Base-by-base conservation (phyloP, 805 yeast species). In the Novakomyces olei region DNA sequence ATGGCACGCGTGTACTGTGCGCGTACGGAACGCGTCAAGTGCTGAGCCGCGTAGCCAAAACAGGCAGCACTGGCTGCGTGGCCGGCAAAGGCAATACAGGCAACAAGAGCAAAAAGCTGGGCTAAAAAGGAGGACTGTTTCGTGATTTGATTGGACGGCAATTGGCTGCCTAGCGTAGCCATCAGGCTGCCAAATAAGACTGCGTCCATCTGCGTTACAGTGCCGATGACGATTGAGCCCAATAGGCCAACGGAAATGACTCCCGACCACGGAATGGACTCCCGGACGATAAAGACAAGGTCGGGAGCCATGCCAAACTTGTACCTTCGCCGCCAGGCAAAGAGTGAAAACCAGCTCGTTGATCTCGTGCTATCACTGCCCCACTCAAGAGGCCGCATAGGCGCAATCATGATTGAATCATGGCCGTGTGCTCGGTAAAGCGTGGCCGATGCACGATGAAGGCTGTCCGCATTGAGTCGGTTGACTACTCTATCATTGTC, bases 11-110 rank as follows among this genome's bases (percentile, higher is more conserved):
- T 50, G 16, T 52, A 41, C 19, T 37, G 33, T 18, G 39, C 37
- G 2, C 60, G 48, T 12, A 55, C 51, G 19, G 41, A 39, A 19
- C 54, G 48, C 3, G 55, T 54, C 2, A 55, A 44, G 9, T 44
- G 38, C 33, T 47, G 51, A 2, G 53, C 44, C 5, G 56, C 41
- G 27, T 39, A 36, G 1, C 48, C 34, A 12, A 53, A 35, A 15
- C 38, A 36, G 18, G 40, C 19, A 20, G 46, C 38, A 37, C 49
- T 43, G 15, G 40, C 18, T 14, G 40, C 19, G 22, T 46, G 48
- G 8, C 37, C 34, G 23, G 47, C 22, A n/a, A 15, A 27, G n/a
- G 9, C 29, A 3, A 36, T 35, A 1, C 28, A 19, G 4, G 41
- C 35, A 14, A 39, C 28, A 41, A 39, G 35, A 39, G 12, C 39